These are phyloP conservation scores for Lippia alba DNA, from an alignment of 305 asterid genomes.

Conservation along the genomic window DNA sequence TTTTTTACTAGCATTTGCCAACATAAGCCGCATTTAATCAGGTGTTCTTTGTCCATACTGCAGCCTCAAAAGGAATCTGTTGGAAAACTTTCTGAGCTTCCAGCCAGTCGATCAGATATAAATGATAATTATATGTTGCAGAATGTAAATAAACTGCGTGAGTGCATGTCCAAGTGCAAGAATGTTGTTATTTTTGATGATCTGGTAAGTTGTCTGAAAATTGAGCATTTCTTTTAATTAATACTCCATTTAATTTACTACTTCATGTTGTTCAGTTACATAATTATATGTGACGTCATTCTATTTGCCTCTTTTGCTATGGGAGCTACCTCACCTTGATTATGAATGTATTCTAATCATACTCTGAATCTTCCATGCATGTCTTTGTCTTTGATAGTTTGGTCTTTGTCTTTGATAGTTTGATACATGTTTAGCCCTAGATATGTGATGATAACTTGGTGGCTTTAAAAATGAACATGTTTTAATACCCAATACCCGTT, in stretches of 20 bases:
- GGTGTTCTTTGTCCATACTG: conserved; percentile 39
- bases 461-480: too few relatives aligned
- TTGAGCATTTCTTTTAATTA: background rate
- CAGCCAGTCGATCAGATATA: conserved; percentile 42
- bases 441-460: background rate
- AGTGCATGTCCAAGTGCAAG: conserved; percentile 55
- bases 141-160: conserved; percentile 68
- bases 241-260: conserved; percentile 8
- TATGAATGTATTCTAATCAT: conserved; percentile 14
- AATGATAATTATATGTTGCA: conserved; percentile 47
- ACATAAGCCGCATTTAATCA: conserved; percentile 19
- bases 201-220: conserved; percentile 52
- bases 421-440: background rate
- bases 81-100: conserved; percentile 50
- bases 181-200: conserved; percentile 68
- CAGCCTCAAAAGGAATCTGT: conserved; percentile 46
- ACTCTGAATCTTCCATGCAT: conserved; percentile 15
- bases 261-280: conserved; percentile 11
- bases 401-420: conserved; percentile 11
- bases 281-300: background rate
- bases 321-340: conserved; percentile 11
- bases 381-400: conserved; percentile 10
- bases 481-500: too few relatives aligned
- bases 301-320: conserved; percentile 19
- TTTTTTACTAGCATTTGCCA: conserved; percentile 17